Conservation (phyloP, 2,329 filamentous ascomycete species). For the Graphiopsis chlorocephala region DNA sequence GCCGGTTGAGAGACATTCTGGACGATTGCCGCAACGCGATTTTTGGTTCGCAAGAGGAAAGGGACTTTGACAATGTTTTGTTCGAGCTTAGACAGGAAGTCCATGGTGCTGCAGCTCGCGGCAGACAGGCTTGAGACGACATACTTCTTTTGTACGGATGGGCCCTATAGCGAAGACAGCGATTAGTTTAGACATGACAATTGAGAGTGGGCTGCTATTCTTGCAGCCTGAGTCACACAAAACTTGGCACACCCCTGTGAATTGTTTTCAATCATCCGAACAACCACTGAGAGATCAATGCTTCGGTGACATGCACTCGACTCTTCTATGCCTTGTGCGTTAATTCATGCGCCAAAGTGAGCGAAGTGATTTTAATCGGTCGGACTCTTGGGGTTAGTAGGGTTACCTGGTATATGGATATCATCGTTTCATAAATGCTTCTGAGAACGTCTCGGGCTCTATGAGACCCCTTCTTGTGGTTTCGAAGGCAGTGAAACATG, state of each 20-base stretch:
- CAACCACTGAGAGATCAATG: too few species aligned
- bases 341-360: too few species aligned
- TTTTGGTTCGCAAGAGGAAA: conserved; percentile 63
- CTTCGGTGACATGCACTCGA: too few species aligned
- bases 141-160: not conserved
- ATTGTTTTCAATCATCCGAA: too few species aligned
- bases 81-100: conserved; percentile 75
- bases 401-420: too few species aligned
- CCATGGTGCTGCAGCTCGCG: conserved; percentile 59
- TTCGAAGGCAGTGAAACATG: not conserved
- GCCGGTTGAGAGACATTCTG: conserved; percentile 56
- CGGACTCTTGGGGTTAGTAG: not conserved
- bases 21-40: conserved; percentile 57
- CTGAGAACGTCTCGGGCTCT: not conserved
- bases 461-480: not conserved
- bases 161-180: not conserved
- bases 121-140: not conserved
- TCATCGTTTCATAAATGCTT: not conserved
- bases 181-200: not conserved
- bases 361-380: not conserved
- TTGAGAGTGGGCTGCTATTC: not conserved
- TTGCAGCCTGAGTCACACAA: not conserved
- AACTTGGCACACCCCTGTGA: too few species aligned
- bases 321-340: too few species aligned
- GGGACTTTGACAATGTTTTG: conserved; percentile 72